Evolutionary conservation across 2,329 filamentous ascomycete species (phyloP).

Genomic region (Teratosphaeria pseudoeucalypti): DNA sequence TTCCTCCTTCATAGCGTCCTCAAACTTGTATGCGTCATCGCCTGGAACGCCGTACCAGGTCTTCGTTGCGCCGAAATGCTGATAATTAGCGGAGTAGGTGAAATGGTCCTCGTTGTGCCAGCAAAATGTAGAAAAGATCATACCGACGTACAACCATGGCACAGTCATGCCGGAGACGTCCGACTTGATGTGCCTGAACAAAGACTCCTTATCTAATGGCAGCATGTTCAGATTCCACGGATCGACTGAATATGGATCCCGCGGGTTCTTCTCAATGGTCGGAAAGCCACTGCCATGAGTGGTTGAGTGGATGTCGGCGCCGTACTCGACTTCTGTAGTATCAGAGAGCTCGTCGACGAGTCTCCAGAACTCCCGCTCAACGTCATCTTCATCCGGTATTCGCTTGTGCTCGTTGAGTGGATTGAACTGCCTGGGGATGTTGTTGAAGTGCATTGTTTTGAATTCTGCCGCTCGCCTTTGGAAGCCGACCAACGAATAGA

Average conservation of each 20-base stretch:
- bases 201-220: conserved; percentile 77
- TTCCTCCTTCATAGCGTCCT: conserved; percentile 86
- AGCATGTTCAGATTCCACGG: conserved; percentile 94
- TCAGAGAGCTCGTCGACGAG: conserved; percentile 89
- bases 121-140: conserved; percentile 99
- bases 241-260: conserved; percentile 76
- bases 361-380: conserved; percentile 94
- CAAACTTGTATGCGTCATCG: conserved; percentile 87
- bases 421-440: conserved; percentile 49
- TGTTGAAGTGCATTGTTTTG: conserved; percentile 87
- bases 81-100: conserved; percentile 94
- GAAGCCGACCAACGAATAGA: conserved; percentile 92
- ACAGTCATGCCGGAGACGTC: conserved; percentile 99
- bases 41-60: conserved; percentile 98
- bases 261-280: conserved; percentile 81
- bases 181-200: conserved; percentile 95
- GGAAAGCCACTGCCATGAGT: conserved; percentile 97
- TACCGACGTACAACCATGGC: conserved; percentile 96
- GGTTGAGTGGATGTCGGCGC: conserved; percentile 94
- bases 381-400: conserved; percentile 84
- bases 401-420: conserved; percentile 69
- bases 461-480: conserved; percentile 93
- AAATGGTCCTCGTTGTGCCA: conserved; percentile 99
- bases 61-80: conserved; percentile 96
- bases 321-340: conserved; percentile 95